Evolutionary conservation across 805 yeast genomes (phyloP).

Genomic region (Metschnikowia baotianmanensis): DNA sequence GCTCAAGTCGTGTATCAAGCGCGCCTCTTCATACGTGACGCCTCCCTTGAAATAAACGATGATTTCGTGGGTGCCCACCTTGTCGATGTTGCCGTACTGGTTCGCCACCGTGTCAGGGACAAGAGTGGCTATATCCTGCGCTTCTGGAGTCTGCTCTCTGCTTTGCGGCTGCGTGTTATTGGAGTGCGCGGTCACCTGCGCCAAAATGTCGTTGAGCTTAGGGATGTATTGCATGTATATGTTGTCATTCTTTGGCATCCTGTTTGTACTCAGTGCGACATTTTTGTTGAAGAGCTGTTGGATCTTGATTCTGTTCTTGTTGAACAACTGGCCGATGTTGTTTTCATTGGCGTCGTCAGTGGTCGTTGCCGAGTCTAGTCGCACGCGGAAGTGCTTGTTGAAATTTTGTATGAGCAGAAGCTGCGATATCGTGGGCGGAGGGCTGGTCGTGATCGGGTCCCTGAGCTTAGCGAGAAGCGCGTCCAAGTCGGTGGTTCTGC

Average conservation of each 20-base stretch:
- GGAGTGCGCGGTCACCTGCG: constrained; percentile 17
- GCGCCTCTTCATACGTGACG: constrained; percentile 86
- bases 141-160: constrained; percentile 9
- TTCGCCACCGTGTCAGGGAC: constrained; percentile 36
- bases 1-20: constrained; percentile 73
- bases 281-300: constrained; percentile 30
- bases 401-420: constrained; percentile 25
- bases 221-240: constrained; percentile 93
- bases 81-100: constrained; percentile 25
- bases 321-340: constrained; percentile 30
- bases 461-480: constrained; percentile 27
- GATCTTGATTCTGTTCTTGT: constrained; percentile 32
- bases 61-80: constrained; percentile 56
- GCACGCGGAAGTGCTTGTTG: constrained; percentile 8
- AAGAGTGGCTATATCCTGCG: constrained; percentile 30
- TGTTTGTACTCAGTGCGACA: constrained; percentile 14
- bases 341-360: constrained; percentile 8
- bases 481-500: constrained; percentile 24
- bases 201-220: constrained; percentile 49
- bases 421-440: constrained; percentile 35
- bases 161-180: constrained; percentile 10
- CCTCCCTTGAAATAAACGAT: constrained; percentile 82
- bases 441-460: constrained; percentile 29
- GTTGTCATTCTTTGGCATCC: constrained; percentile 47
- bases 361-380: constrained; percentile 1